Evolutionary conservation across 306 rosid species (phyloP), one percentile per base, ranked within the genome.

Genomic region (Lupinus albus): DNA sequence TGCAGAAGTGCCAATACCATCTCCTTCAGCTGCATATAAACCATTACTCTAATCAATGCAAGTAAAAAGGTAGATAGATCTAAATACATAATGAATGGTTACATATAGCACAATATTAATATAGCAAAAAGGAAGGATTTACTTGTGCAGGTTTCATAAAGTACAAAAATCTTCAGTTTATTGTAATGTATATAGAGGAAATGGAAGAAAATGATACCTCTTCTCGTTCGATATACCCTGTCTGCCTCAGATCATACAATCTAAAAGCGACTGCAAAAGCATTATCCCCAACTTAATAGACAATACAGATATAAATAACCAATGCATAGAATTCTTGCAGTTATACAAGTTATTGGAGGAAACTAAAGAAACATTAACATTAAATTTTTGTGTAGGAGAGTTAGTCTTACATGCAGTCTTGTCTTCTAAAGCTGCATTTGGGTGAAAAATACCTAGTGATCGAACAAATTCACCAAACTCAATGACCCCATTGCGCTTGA

Each of bases 381-480:
- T 20, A 76, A 8, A 53, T 15, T 7, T 52, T 46, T 11, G 10
- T 52, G 48, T 4, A 42, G 16, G 7, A 69, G 65, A 54, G 41
- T 56, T 0, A 63, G 69, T 70, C 89, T 75, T 79, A 87, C 98
- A 92, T 60, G 73, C 5, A 59, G 83, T 84, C 82, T 92, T 92
- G 61, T 87, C 91, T 69, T 81, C 97, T 46, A 65, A 61, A 65
- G 86, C 64, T 64, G 91, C 89, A 67, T 83, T 52, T 48, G 97
- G 97, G 55, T 91, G 97, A 82, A 91, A 88, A 60, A 88, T 74
- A 44, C 93, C 86, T 41, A 91, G 58, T 30, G 97, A 86, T 78
- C 91, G 80, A 60, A 91, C 97, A 73, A 91, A 91, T 65, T 88
- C 97, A 42, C 91, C 95, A 10, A 88, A 91, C 48, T 91, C 96